Conservation (phyloP, 2,329 filamentous ascomycete species). For the Penicillium palitans region DNA sequence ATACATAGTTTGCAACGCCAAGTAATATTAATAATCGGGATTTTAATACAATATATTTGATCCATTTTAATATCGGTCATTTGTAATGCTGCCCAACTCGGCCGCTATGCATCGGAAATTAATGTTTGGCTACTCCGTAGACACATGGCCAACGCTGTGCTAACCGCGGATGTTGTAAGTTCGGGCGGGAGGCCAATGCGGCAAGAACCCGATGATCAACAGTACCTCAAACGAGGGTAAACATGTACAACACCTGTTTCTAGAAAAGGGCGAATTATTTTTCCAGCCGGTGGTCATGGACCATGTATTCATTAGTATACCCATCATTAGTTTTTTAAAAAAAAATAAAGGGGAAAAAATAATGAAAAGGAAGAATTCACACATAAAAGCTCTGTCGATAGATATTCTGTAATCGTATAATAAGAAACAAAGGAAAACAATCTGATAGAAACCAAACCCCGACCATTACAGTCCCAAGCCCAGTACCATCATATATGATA, state of each 20-base stretch:
- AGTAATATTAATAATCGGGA: neutral
- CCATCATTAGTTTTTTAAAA: neutral
- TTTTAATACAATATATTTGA: neutral
- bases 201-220: slow-evolving; percentile 1
- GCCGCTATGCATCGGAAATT: slow-evolving; percentile 6
- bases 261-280: neutral
- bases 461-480: slow-evolving; percentile 4
- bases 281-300: neutral
- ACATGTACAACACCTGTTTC: neutral
- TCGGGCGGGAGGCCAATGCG: slow-evolving; percentile 8
- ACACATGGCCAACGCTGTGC: slow-evolving; percentile 13
- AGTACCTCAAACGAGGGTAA: neutral
- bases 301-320: neutral
- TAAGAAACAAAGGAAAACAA: slow-evolving; percentile 4
- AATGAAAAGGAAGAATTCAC: neutral
- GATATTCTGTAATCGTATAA: slow-evolving; percentile 5
- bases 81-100: slow-evolving; percentile 12
- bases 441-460: neutral
- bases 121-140: slow-evolving; percentile 9
- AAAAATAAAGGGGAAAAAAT: neutral
- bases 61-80: neutral
- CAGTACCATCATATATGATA: slow-evolving; percentile 5
- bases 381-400: slow-evolving; percentile 3
- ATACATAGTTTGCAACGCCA: neutral
- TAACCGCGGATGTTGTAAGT: slow-evolving; percentile 8